Base-by-base conservation (phyloP, 1,284 basidiomycete species). In the Meripilus lineatus region DNA sequence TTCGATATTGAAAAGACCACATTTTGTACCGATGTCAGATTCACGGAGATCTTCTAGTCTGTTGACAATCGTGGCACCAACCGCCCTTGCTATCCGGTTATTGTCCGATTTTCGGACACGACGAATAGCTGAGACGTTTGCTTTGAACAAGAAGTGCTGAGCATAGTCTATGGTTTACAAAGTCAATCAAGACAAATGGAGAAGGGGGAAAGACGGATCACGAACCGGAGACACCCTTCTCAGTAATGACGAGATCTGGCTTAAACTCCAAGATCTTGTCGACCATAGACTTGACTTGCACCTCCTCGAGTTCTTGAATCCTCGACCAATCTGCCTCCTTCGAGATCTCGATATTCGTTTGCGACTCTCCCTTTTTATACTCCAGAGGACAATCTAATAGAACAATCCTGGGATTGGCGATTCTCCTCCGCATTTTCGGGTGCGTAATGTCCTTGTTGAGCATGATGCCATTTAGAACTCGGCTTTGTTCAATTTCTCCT, bases 391-490 rank as follows among this genome's bases (percentile, higher is more conserved):
- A 99, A 68, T 99, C 95, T 45, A 99, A 74, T 38, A 99, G 69
- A 24, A 98, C 71, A 50, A 98, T 89, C 18, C 94, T 71, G 4
- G 95, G 96, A 57, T 93, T 91, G 53, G 78, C 79, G 64, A 98
- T 99, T 54, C 92, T 73, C 49, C 95, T 69, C 48, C 94, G 75
- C 95, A 98, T 99, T 61, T 92, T 89, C 21, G 95, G 94, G 67
- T 99, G 96, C 0, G 94, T 97, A 55, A 99, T 90, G 65, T 99
- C 95, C 75, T 99, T 99, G 81, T 97, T 98, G 60, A 99, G 68
- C 87, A 99, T 94, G 48, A 99, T 87, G 42, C 95, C 94, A 49
- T 79, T 81, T 49, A 99, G 68, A 1, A 99, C 95, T 46, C 72
- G 68, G 53, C 87, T 92, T 49, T 95, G 80, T 69, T 99, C 96